Conservation (phyloP, 345 rosid genomes). For the Cardamine chenopodiifolia region DNA sequence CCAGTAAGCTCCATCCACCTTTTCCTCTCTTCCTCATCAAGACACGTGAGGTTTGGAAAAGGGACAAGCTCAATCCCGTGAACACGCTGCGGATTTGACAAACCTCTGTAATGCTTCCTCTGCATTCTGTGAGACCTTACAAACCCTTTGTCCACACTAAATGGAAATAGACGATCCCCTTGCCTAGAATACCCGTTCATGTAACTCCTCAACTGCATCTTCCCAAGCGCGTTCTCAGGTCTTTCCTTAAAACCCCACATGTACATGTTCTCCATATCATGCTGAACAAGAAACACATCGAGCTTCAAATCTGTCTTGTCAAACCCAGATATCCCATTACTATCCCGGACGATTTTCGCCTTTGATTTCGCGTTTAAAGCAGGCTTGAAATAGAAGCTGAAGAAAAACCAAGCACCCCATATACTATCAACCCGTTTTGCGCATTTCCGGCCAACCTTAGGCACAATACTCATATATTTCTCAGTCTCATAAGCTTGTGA, state of each 20-base stretch:
- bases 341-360: conserved; percentile 65
- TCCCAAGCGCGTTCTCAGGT: conserved; percentile 95
- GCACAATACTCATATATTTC: conserved; percentile 53
- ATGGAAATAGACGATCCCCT: conserved; percentile 91
- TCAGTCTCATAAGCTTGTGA: conserved; percentile 79
- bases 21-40: conserved; percentile 88
- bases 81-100: conserved; percentile 93
- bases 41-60: conserved; percentile 67
- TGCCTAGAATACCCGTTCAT: conserved; percentile 99
- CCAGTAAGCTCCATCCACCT: conserved; percentile 95
- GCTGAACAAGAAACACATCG: conserved; percentile 91
- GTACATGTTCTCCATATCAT: conserved; percentile 99
- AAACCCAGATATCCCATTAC: conserved; percentile 77
- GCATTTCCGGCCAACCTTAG: conserved; percentile 73
- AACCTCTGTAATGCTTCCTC: conserved; percentile 93
- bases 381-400: conserved; percentile 92
- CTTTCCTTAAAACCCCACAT: conserved; percentile 99
- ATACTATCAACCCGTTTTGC: conserved; percentile 79
- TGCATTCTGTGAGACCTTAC: conserved; percentile 98
- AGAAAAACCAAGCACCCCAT: conserved; percentile 99
- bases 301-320: conserved; percentile 88
- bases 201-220: conserved; percentile 98
- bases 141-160: conserved; percentile 92
- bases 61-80: conserved; percentile 88
- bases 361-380: conserved; percentile 84